phyloP scores from a whole-genome alignment of 768 basidiomycete genomes.

The Hebeloma cylindrosporum region DNA sequence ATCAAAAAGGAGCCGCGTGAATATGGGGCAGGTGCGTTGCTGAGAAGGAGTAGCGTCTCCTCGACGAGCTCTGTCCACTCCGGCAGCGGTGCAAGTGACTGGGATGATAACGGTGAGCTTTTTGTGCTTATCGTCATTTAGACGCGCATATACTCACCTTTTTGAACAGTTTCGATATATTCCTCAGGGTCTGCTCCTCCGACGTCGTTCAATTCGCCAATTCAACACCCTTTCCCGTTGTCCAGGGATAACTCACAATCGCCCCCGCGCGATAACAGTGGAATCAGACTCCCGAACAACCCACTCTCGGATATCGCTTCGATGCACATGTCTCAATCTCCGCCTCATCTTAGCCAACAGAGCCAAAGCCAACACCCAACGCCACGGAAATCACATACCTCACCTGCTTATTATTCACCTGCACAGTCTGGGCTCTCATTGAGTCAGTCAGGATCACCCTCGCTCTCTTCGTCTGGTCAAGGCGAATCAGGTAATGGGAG shows the following conservation, averaged over 20 bases:
- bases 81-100: conserved; percentile 66
- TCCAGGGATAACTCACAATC: conserved; percentile 52
- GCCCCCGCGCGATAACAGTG: conserved; percentile 49
- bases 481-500: too few relatives aligned
- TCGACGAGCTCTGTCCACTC: conserved; percentile 56
- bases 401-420: conserved; percentile 25
- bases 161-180: conserved; percentile 44
- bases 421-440: conserved; percentile 14
- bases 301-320: conserved; percentile 71
- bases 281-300: conserved; percentile 73
- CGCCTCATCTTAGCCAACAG: conserved; percentile 8
- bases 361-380: conserved; percentile 19
- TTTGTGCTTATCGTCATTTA: too few relatives aligned
- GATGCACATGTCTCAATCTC: conserved; percentile 25
- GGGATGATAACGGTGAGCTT: conserved; percentile 75
- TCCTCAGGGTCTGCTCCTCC: conserved; percentile 61
- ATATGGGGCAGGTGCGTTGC: conserved; percentile 35
- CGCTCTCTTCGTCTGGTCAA: too few relatives aligned
- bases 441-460: not conserved
- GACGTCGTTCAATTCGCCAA: conserved; percentile 69
- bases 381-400: conserved; percentile 27
- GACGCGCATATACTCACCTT: too few relatives aligned
- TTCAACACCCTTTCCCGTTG: conserved; percentile 57
- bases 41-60: conserved; percentile 63
- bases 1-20: conserved; percentile 70